phyloP scores from a whole-genome alignment of 2,329 filamentous ascomycete genomes.

The Dactylellina sp. region DNA sequence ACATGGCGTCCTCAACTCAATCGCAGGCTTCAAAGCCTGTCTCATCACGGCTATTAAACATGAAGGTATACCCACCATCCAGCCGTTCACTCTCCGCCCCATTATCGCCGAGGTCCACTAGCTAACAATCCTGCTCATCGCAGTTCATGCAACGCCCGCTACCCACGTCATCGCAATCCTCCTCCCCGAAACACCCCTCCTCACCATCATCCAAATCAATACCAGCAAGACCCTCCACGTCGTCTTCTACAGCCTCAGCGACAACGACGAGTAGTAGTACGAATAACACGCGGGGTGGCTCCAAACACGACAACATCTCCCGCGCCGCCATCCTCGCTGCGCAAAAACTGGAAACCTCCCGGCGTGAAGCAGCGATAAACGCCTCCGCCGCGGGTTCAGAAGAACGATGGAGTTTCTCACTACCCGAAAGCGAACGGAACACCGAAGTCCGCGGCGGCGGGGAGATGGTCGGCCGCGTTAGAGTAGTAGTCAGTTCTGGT shows the following conservation, averaged over 20 bases:
- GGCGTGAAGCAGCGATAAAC: conserved; percentile 43
- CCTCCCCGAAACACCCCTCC: conserved; percentile 18
- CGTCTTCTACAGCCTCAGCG: background rate
- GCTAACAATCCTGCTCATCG: background rate
- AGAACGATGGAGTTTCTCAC: conserved; percentile 37
- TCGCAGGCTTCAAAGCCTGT: conserved; percentile 44
- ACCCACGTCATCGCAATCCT: conserved; percentile 3
- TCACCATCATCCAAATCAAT: conserved; percentile 2
- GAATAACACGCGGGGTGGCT: no score
- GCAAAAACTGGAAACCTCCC: conserved; percentile 21
- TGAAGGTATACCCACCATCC: conserved; percentile 30
- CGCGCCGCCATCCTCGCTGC: conserved; percentile 43
- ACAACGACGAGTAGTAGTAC: background rate
- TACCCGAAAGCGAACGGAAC: conserved; percentile 14
- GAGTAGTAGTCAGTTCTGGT: conserved; percentile 16
- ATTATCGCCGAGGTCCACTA: background rate
- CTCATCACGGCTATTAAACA: conserved; percentile 48
- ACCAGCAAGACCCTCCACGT: background rate
- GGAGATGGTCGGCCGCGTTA: conserved; percentile 37
- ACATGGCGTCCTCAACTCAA: conserved; percentile 25
- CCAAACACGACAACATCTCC: conserved; percentile 10
- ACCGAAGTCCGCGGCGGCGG: conserved; percentile 32
- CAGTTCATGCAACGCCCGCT: conserved; percentile 54
- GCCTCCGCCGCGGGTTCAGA: conserved; percentile 9
- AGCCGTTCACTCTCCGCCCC: background rate